Evolutionary conservation across 208 protist genomes (phyloP).

Genomic region (Angomonas ambiguus): DNA sequence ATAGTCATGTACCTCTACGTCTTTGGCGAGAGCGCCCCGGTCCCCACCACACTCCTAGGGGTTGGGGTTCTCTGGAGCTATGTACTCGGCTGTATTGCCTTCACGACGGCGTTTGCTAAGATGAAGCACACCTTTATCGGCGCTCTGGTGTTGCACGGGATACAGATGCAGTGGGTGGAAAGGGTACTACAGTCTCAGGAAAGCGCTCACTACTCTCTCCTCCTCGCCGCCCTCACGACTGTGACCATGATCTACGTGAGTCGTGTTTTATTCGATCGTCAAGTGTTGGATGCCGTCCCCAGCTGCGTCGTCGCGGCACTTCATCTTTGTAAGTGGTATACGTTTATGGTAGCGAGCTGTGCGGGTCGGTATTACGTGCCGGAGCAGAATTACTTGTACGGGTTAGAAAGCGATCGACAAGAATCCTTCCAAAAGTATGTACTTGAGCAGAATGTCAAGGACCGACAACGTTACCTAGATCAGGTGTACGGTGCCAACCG

Average conservation of each 20-base stretch:
- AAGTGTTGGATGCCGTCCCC: constrained; percentile 32
- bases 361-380: constrained; percentile 58
- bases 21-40: constrained; percentile 56
- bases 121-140: constrained; percentile 43
- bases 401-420: constrained; percentile 16
- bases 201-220: constrained; percentile 64
- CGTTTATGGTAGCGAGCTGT: constrained; percentile 75
- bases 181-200: constrained; percentile 85
- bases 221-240: constrained; percentile 66
- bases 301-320: constrained; percentile 57
- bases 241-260: constrained; percentile 49
- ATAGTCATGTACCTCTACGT: constrained; percentile 80
- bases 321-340: constrained; percentile 73
- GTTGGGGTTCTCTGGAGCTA: constrained; percentile 74
- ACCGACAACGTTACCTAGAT: constrained; percentile 13
- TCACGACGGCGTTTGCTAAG: constrained; percentile 60
- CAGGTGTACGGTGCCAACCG: not conserved
- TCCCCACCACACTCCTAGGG: constrained; percentile 58
- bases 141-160: constrained; percentile 58
- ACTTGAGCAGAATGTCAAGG: not conserved
- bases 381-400: constrained; percentile 12
- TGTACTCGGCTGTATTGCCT: constrained; percentile 75
- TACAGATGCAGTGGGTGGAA: constrained; percentile 75
- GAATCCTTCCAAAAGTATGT: not conserved
- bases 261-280: constrained; percentile 59